Evolutionary conservation across 345 rosid genomes (phyloP).

Genomic region (Lepidium africanum): DNA sequence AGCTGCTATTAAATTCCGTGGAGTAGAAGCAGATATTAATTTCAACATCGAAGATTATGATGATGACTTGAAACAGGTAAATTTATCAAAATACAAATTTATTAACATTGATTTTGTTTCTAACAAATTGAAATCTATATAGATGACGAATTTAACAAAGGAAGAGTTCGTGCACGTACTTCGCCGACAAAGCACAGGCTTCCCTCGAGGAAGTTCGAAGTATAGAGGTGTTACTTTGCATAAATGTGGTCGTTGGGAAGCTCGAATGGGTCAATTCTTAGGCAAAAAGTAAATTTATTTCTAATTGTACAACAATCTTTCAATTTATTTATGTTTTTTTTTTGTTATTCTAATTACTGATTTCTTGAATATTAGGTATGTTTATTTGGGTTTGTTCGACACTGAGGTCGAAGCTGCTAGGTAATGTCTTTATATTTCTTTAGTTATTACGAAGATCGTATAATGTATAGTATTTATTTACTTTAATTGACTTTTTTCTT

Average conservation of each 20-base stretch:
- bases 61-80: conserved; percentile 91
- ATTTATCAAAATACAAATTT: no score
- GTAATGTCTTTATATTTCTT: conserved; percentile 29
- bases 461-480: neutral
- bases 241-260: conserved; percentile 99
- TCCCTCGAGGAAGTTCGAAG: conserved; percentile 95
- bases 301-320: neutral
- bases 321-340: neutral
- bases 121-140: neutral
- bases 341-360: neutral
- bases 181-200: conserved; percentile 98
- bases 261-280: conserved; percentile 95
- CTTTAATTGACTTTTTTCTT: neutral
- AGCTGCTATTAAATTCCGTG: conserved; percentile 97
- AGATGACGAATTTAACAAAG: conserved; percentile 91
- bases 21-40: conserved; percentile 93
- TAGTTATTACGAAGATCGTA: neutral
- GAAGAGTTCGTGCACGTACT: conserved; percentile 98
- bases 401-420: conserved; percentile 96
- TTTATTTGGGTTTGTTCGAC: conserved; percentile 90
- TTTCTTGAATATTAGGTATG: conserved; percentile 52
- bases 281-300: conserved; percentile 63
- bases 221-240: conserved; percentile 98
- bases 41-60: conserved; percentile 86
- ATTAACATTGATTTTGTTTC: neutral